Evolutionary conservation across 2,329 filamentous ascomycete genomes (phyloP), one percentile per base, ranked within the genome.

Genomic region (Aspergillus sp.): DNA sequence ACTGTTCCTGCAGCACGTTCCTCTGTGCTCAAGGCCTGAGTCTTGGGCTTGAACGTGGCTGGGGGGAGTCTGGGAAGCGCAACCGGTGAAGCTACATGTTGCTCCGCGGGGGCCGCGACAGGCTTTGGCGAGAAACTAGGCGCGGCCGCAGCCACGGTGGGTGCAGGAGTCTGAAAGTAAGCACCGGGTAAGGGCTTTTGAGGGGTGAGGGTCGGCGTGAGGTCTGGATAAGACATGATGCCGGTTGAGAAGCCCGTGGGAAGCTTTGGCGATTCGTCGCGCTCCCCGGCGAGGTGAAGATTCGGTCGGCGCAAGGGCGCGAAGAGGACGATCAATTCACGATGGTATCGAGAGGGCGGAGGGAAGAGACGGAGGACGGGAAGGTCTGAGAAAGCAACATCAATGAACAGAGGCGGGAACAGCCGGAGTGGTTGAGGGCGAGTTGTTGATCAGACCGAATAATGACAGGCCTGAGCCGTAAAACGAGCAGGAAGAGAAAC

Each of bases 1-100:
- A 99, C 89, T 19, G 90, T 93, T 65, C 83, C 84, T 50, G 92
- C 91, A 19, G 92, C 95, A 76, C 91, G 90, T 66, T 90, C 85
- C 61, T 96, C 84, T 0, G 90, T 90, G 48, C 86, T 87, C 50
- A 90, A 70, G n/a, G 78, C 74, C 61, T 83, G 81, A 57, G 79
- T 76, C 64, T 82, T 78, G 36, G 81, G 70, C 65, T 79, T 77
- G 27, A 74, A 70, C 19, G 79, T 68, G 38, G 71, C 67, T 48
- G 75, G 72, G 36, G 75, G 71, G 50, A 76, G 65, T 64, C 71
- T 76, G 36, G 73, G 71, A 58, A 76, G 69, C 49, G 71, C 62
- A 62, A 63, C 69, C 58, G 62, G 71, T n/a, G 65, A 75, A 67
- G 65, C 68, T 70, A 23, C 66, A 63, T 36, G 32, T 10, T 36